A percentile compares a stretch with the other conserved stretches of the same genome.
These are phyloP conservation scores for Boletus subparvulus DNA, from an alignment of 768 basidiomycete species.

Conservation along the genomic window DNA sequence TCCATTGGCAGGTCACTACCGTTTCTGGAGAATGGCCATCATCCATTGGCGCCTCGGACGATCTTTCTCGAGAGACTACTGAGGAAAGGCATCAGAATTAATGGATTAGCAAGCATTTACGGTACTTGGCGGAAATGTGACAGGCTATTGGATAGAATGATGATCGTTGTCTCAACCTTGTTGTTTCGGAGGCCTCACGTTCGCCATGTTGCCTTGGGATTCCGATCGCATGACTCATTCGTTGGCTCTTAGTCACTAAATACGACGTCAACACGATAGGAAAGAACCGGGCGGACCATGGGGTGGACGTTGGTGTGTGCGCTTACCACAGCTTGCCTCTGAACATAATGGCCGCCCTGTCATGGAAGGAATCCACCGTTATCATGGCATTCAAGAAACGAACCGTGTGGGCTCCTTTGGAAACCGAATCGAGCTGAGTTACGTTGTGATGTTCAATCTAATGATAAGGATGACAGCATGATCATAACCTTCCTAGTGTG, in stretches of 20 bases:
- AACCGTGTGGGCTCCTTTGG: slow-evolving; percentile 2
- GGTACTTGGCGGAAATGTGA: not conserved
- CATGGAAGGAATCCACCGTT: not conserved
- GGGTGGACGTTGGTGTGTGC: slow-evolving; percentile 11
- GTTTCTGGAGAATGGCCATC: not conserved
- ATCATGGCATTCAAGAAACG: not conserved
- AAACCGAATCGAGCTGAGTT: slow-evolving; percentile 3
- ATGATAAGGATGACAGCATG: slow-evolving; percentile 6
- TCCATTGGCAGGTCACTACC: not conserved
- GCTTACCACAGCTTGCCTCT: slow-evolving; percentile 6
- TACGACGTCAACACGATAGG: not conserved
- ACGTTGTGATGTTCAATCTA: not conserved
- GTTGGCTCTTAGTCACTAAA: not conserved
- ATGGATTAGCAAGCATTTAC: not conserved
- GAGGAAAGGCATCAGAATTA: not conserved
- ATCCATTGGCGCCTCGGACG: not conserved
- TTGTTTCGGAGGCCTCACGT: not conserved
- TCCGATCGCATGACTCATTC: not conserved
- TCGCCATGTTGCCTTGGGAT: not conserved
- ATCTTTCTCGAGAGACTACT: not conserved
- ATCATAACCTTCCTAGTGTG: not conserved
- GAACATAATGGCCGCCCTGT: not conserved
- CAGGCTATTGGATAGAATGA: not conserved
- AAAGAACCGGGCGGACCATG: not conserved
- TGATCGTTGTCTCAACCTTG: not conserved